Conservation (phyloP, 768 basidiomycete genomes). For the Megacollybia marginata region DNA sequence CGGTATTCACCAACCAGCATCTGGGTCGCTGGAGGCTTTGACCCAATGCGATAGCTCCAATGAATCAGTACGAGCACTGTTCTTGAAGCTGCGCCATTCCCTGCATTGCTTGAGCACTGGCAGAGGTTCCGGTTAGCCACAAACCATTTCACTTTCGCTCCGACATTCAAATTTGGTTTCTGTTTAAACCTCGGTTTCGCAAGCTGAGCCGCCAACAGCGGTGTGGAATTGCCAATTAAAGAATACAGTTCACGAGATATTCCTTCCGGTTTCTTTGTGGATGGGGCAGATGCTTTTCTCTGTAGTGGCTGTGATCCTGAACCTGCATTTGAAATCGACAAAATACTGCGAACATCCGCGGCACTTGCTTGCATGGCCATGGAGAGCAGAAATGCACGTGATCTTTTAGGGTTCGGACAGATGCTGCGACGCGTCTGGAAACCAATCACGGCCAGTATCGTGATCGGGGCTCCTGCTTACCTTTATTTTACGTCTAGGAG, state of each 20-base stretch:
- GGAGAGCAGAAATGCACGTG: background rate
- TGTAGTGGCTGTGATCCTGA: constrained; percentile 38
- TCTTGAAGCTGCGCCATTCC: constrained; percentile 72
- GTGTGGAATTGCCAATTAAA: constrained; percentile 90
- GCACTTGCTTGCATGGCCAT: constrained; percentile 57
- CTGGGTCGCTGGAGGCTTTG: constrained; percentile 49
- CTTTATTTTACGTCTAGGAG: constrained; percentile 42
- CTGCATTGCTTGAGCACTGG: constrained; percentile 28
- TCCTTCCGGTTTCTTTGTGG: constrained; percentile 72
- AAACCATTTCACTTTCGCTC: constrained; percentile 67
- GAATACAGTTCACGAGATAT: constrained; percentile 91
- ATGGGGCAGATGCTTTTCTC: constrained; percentile 34
- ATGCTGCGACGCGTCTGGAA: constrained; percentile 70
- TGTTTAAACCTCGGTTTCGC: constrained; percentile 82
- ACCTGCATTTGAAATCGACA: constrained; percentile 50
- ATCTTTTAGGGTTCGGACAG: background rate
- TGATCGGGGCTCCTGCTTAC: constrained; percentile 53
- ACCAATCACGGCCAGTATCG: constrained; percentile 50
- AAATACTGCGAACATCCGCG: constrained; percentile 78
- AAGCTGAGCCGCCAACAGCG: constrained; percentile 73
- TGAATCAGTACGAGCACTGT: constrained; percentile 58
- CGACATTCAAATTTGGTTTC: constrained; percentile 67
- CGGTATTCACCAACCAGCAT: constrained; percentile 37
- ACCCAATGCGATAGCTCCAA: constrained; percentile 82
- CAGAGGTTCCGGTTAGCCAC: background rate